A percentile compares a stretch with the other conserved stretches of the same genome.
Conservation (phyloP, 2,329 filamentous ascomycete species). For the Cadophora luteo-olivacea region DNA sequence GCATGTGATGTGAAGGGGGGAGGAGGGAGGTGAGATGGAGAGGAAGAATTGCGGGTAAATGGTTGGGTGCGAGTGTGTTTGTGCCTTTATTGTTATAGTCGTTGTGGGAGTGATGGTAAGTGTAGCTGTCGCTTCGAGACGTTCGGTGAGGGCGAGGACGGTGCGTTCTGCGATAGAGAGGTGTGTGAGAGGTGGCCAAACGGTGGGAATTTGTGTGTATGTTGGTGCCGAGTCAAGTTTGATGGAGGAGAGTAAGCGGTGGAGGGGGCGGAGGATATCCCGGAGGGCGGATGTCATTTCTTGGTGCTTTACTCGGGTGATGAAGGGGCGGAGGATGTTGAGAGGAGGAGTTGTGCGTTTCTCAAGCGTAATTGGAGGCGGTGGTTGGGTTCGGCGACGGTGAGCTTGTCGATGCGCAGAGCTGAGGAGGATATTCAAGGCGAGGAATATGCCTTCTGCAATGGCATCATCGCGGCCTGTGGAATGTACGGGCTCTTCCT, state of each 20-base stretch:
- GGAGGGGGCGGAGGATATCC: constrained; percentile 35
- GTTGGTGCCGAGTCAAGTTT: constrained; percentile 37
- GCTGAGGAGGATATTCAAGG: constrained; percentile 77
- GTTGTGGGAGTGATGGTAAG: constrained; percentile 45
- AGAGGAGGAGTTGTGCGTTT: constrained; percentile 58
- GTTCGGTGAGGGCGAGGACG: constrained; percentile 49
- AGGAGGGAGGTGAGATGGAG: constrained; percentile 30
- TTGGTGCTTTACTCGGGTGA: constrained; percentile 43
- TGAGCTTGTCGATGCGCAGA: constrained; percentile 82
- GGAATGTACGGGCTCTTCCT: constrained; percentile 49
- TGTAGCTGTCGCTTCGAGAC: constrained; percentile 50
- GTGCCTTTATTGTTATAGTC: constrained; percentile 48
- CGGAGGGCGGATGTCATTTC: constrained; percentile 34
- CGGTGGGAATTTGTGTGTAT: constrained; percentile 33
- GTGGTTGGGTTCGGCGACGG: constrained; percentile 69
- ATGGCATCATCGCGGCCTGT: constrained; percentile 53
- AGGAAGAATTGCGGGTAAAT: constrained; percentile 27
- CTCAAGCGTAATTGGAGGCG: constrained; percentile 57
- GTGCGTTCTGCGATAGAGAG: constrained; percentile 47
- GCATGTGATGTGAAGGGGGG: constrained; percentile 29
- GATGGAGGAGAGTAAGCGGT: constrained; percentile 34
- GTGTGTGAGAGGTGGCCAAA: constrained; percentile 34
- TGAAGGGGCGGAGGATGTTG: constrained; percentile 63
- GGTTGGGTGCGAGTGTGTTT: constrained; percentile 30
- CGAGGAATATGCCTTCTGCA: constrained; percentile 70